Conservation (phyloP, 192 early-diverging fungal species). For the Umbelopsis sp. region DNA sequence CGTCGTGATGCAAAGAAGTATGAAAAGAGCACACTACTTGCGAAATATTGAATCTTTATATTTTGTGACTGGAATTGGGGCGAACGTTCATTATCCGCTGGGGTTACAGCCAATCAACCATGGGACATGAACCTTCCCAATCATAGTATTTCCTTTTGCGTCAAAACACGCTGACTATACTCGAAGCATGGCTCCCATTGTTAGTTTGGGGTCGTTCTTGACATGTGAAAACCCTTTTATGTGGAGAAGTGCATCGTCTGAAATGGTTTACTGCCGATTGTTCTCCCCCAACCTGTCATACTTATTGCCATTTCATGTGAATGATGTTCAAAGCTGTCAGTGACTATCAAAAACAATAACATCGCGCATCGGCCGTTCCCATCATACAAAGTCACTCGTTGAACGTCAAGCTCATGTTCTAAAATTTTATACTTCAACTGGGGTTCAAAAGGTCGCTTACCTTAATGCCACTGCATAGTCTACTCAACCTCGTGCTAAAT, state of each 20-base stretch:
- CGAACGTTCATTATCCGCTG: not conserved
- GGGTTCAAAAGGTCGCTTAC: too few species aligned
- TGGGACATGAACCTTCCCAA: not conserved
- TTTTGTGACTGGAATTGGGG: not conserved
- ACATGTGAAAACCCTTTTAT: constrained; percentile 2
- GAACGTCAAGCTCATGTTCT: too few species aligned
- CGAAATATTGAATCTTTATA: not conserved
- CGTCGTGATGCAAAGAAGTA: not conserved
- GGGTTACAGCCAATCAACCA: not conserved
- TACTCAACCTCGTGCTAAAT: too few species aligned
- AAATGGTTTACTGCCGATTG: not conserved
- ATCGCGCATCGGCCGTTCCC: not conserved
- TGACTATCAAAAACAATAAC: not conserved
- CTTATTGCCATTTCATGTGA: not conserved
- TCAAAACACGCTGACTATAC: constrained; percentile 13
- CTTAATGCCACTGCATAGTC: too few species aligned
- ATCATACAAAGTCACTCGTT: too few species aligned
- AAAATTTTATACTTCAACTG: too few species aligned
- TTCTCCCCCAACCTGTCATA: constrained; percentile 12
- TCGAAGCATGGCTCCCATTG: not conserved
- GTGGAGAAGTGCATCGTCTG: not conserved
- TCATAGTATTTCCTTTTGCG: constrained; percentile 7
- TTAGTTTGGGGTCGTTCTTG: not conserved
- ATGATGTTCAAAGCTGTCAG: not conserved
- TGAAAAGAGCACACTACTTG: not conserved